A percentile compares a stretch with the other conserved stretches of the same genome.
These are phyloP conservation scores for Coemansia sp. DNA, from an alignment of 192 early-diverging fungal genomes.

Conservation along the genomic window DNA sequence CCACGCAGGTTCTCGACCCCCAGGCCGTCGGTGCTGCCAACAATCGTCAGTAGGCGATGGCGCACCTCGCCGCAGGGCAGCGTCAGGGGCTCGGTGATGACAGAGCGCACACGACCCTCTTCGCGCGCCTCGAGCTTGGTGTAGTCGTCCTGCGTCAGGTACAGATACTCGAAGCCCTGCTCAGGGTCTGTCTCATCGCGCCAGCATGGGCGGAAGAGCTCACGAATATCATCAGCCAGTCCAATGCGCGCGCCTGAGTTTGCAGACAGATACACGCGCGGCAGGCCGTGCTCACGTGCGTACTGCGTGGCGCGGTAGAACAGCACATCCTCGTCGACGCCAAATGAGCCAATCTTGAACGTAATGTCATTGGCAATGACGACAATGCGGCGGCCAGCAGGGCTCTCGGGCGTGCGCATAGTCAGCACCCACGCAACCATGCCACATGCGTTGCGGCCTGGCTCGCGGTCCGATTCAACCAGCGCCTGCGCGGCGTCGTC, in stretches of 20 bases:
- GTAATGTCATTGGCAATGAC: conserved; percentile 99
- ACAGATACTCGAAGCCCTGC: conserved; percentile 93
- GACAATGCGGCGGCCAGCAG: conserved; percentile 80
- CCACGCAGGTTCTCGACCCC: conserved; percentile 98
- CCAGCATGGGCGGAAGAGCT: conserved; percentile 86
- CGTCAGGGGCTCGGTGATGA: conserved; percentile 68
- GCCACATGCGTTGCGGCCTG: conserved; percentile 89
- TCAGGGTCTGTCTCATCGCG: conserved; percentile 75
- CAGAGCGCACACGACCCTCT: conserved; percentile 63
- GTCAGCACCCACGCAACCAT: conserved; percentile 96
- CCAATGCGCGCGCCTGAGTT: conserved; percentile 99
- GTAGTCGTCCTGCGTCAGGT: conserved; percentile 75
- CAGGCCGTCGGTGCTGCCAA: conserved; percentile 83
- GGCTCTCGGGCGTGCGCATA: conserved; percentile 90
- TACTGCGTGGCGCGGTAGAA: conserved; percentile 92
- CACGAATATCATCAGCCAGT: conserved; percentile 88
- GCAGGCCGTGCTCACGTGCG: conserved; percentile 81
- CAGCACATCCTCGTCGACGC: conserved; percentile 86
- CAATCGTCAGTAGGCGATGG: conserved; percentile 82
- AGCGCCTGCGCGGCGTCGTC: conserved; percentile 72
- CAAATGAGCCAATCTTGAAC: conserved; percentile 95
- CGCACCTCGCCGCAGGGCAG: conserved; percentile 67
- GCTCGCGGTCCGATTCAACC: conserved; percentile 71
- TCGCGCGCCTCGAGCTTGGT: conserved; percentile 57
- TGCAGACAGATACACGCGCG: conserved; percentile 93